phyloP scores from a whole-genome alignment of 306 rosid genomes.

The Cotoneaster glaucophyllus region DNA sequence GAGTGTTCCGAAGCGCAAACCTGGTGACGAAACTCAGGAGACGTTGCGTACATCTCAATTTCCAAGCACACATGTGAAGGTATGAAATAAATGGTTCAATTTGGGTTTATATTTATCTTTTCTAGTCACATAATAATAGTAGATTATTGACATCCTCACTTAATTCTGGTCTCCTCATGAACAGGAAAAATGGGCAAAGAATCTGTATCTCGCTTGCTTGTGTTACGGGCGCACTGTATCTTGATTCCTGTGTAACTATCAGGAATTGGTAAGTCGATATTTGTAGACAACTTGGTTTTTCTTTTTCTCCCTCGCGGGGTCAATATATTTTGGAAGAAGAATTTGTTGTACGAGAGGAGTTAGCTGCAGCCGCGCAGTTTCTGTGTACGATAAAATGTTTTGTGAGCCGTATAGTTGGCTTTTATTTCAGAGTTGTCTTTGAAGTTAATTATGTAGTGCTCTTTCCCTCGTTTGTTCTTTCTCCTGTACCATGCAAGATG shows the following conservation, averaged over 20 bases:
- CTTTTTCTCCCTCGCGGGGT: neutral
- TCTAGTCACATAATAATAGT: neutral
- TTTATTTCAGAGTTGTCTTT: conserved; percentile 1
- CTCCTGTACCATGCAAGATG: neutral
- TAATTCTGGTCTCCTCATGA: conserved; percentile 5
- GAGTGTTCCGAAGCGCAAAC: conserved; percentile 85
- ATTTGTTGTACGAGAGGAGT: conserved; percentile 10
- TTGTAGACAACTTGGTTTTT: neutral
- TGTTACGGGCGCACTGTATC: conserved; percentile 90
- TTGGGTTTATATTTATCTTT: neutral
- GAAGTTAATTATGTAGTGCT: neutral
- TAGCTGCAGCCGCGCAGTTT: conserved; percentile 12
- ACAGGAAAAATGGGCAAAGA: conserved; percentile 94
- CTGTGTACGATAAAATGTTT: conserved; percentile 7
- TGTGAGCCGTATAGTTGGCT: conserved; percentile 4
- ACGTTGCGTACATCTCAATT: conserved; percentile 87
- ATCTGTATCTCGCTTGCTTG: conserved; percentile 78
- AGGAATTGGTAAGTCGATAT: conserved; percentile 18
- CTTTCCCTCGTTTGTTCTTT: no score
- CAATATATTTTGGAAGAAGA: conserved; percentile 16
- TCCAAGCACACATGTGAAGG: conserved; percentile 97
- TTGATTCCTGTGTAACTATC: conserved; percentile 19
- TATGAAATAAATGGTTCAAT: neutral
- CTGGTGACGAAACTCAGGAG: conserved; percentile 90
- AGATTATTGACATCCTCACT: neutral